Evolutionary conservation across 768 basidiomycete genomes (phyloP).

Genomic region (Kwoniella botswanensis): DNA sequence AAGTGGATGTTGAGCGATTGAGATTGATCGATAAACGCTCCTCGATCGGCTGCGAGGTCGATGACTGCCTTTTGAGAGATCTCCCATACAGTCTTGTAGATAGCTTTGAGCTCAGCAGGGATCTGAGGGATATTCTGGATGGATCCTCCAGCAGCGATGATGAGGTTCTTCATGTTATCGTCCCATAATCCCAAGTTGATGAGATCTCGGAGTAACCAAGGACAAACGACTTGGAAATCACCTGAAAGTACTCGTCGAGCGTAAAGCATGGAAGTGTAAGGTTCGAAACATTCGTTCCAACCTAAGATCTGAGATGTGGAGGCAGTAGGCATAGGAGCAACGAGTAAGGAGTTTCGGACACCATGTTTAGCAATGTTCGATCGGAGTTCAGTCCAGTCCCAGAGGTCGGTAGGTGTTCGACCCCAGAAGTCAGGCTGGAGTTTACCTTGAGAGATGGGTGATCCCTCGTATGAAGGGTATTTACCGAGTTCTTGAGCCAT

Average conservation of each 20-base stretch:
- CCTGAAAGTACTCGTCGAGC: conserved; percentile 98
- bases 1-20: conserved; percentile 95
- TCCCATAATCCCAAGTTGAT: conserved; percentile 95
- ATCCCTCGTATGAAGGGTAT: conserved; percentile 88
- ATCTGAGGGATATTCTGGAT: conserved; percentile 83
- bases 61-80: conserved; percentile 98
- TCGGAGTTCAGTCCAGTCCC: conserved; percentile 93
- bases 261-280: conserved; percentile 99
- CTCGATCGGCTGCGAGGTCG: conserved; percentile 97
- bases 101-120: conserved; percentile 88
- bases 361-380: conserved; percentile 80
- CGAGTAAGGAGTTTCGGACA: conserved; percentile 83
- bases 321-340: conserved; percentile 99
- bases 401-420: conserved; percentile 81
- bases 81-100: conserved; percentile 99
- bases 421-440: conserved; percentile 97
- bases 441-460: conserved; percentile 83
- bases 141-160: conserved; percentile 88
- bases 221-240: conserved; percentile 99
- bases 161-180: conserved; percentile 98
- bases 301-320: conserved; percentile 98
- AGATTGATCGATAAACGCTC: conserved; percentile 93
- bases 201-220: conserved; percentile 97
- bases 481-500: conserved; percentile 77
- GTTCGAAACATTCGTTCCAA: conserved; percentile 98